Evolutionary conservation across 2,329 filamentous ascomycete species (phyloP), one percentile per base, ranked within the genome.

Genomic region (Plenodomus tracheiphilus): DNA sequence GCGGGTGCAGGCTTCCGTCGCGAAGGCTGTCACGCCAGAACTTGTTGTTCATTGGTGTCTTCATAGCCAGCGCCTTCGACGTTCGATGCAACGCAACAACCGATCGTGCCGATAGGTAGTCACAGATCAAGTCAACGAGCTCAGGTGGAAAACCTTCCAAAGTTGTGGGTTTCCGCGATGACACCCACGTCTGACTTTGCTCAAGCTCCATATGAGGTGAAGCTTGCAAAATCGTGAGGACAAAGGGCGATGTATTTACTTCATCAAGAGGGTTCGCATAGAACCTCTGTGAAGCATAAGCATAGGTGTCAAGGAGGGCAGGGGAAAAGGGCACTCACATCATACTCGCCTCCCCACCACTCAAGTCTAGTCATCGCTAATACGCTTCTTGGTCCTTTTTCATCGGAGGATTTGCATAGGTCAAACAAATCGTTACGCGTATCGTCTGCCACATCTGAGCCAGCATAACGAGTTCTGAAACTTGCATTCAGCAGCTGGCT

Each of bases 21-120:
- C 53, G 41, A n/a, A 68, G 47, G 5, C 49, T 55, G 11, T 55
- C 48, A 15, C 58, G 53, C 64, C 65, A 69, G 40, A 65, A 69
- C 2, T 46, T 43, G n/a, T 61, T 53, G 35, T 66, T 49, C 15
- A 68, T 46, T 10, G 48, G 54, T 6, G 62, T 37, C 17, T 58
- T 64, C 7, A 20, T 22, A 10, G 57, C 49, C n/a, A 66, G 43
- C 1, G 46, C 28, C 37, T 52, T 61, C 0, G 62, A 65, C 8
- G 55, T 53, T n/a, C 47, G 46, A 18, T 61, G 61, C 13, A 69
- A 25, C 11, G 53, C 49, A 16, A 67, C 42, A 17, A 52, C 48
- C 1, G 58, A 56, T 11, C 38, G 25, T 0, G 49, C 28, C 7
- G 63, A 51, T 13, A 69, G 48, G 20, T 53, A 45, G 18, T 36